phyloP scores from a whole-genome alignment of 2,329 filamentous ascomycete species.

The Trichophyton simii region DNA sequence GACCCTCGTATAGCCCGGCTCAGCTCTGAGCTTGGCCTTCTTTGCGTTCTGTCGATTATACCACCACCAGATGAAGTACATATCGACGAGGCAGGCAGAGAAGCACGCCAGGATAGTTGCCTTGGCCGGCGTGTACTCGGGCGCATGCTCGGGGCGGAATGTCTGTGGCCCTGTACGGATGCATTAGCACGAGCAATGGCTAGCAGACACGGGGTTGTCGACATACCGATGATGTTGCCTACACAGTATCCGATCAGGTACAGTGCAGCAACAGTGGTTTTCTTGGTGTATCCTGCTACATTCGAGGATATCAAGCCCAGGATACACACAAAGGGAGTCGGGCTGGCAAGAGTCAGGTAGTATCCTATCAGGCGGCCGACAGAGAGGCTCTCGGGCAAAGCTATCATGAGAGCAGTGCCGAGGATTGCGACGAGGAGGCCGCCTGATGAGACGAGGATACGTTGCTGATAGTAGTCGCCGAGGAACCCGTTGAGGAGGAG shows the following conservation, averaged over 20 bases:
- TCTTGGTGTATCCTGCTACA: constrained; percentile 43
- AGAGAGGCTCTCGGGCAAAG: constrained; percentile 46
- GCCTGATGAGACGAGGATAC: constrained; percentile 43
- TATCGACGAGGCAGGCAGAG: constrained; percentile 33
- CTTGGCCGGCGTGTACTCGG: constrained; percentile 28
- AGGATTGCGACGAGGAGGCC: constrained; percentile 44
- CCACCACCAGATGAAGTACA: constrained; percentile 52
- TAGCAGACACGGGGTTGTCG: neutral
- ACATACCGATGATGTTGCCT: constrained; percentile 45
- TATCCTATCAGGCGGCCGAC: constrained; percentile 50
- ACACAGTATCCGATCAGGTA: constrained; percentile 38
- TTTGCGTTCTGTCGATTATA: constrained; percentile 46
- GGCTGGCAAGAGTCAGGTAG: constrained; percentile 50
- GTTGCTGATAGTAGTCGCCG: constrained; percentile 45
- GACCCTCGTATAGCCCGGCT: constrained; percentile 46
- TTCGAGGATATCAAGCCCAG: constrained; percentile 53
- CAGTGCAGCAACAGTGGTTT: constrained; percentile 40
- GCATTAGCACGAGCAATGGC: neutral
- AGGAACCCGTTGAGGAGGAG: constrained; percentile 45
- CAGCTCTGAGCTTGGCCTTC: constrained; percentile 42
- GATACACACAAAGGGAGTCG: constrained; percentile 52
- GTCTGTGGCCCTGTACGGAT: constrained; percentile 35
- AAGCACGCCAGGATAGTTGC: constrained; percentile 20
- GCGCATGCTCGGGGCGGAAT: constrained; percentile 42
- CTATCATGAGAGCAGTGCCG: constrained; percentile 53